Evolutionary conservation across 1,139 yeast genomes (phyloP), one percentile per base, ranked within the genome.

Genomic region (Pichia kudriavzevii): DNA sequence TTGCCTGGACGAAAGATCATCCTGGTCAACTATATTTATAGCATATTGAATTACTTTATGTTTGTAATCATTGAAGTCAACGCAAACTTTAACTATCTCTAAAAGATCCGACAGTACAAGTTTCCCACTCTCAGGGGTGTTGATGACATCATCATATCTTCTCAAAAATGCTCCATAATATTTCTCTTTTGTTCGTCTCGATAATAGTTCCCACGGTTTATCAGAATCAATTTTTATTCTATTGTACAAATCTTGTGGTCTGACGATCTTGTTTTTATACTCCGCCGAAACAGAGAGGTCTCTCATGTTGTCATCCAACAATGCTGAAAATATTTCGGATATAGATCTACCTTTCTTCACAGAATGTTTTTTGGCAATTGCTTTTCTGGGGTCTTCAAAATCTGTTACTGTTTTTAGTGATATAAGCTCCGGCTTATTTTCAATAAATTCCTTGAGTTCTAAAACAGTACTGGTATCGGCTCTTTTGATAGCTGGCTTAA

Each of bases 111-210:
- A 38, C 13, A 42, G 27, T 15, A 38, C 44, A n/a, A 43, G 10
- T 3, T 36, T 23, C 4, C 26, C 30, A 16, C 22, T 34, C 8
- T 45, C 40, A 9, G 46, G 46, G 25, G 43, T 28, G 18, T 47
- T 44, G 14, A 53, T 15, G 5, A 47, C 39, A 26, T 40, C 38
- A 11, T 45, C 41, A 33, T 55, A 55, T 17, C 45, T 45, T 13
- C 53, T 43, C 33, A 48, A 45, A 40, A 55, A 55, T 5, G 58
- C 57, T 4, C 41, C 44, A 32, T 50, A 55, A 26, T 51, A 53
- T 14, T 44, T 44, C 16, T 42, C 45, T 25, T 43, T 46, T 18
- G 52, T 52, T 19, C 36, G 29, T 2, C 19, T n/a, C 6, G 48
- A 41, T 31, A 49, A 25, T 11, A 22, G 12, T 3, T 43, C 40